Evolutionary conservation across 371 early-diverging fungal species (phyloP).

Genomic region (Hamiltosporidium magnivora): DNA sequence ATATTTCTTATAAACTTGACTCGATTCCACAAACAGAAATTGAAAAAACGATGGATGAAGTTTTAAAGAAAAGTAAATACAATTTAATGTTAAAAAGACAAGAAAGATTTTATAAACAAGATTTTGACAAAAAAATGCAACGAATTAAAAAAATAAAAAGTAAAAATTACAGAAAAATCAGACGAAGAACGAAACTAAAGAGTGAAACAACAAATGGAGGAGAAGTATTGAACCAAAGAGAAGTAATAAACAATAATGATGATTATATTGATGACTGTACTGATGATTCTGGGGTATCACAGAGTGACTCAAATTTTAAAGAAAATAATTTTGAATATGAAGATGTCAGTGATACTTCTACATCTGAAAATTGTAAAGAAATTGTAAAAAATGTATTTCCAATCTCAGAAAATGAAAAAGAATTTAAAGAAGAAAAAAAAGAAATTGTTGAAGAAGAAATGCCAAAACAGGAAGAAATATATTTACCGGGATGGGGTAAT

Average conservation of each 20-base stretch:
- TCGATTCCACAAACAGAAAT: constrained; percentile 23
- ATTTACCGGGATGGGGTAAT: constrained; percentile 50
- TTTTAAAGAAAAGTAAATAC: constrained; percentile 13
- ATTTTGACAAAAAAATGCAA: constrained; percentile 44
- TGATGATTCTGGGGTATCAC: no score
- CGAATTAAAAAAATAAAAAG: constrained; percentile 54
- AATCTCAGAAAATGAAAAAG: constrained; percentile 20
- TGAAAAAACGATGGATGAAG: constrained; percentile 24
- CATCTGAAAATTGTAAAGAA: not conserved
- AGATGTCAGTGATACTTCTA: not conserved
- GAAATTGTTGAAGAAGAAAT: constrained; percentile 27
- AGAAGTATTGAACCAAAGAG: no score
- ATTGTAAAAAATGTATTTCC: constrained; percentile 8
- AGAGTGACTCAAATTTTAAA: no score
- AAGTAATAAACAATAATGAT: no score
- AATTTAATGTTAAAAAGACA: constrained; percentile 23
- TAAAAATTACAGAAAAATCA: constrained; percentile 37
- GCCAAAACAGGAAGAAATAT: constrained; percentile 35
- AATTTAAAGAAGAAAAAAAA: constrained; percentile 46
- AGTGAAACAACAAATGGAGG: not conserved
- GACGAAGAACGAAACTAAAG: constrained; percentile 15
- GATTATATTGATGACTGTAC: no score
- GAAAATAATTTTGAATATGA: not conserved
- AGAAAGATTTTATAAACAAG: constrained; percentile 13
- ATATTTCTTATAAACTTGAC: not conserved